phyloP scores from a whole-genome alignment of 139 green algal species.

The Coelastrella sp. region DNA sequence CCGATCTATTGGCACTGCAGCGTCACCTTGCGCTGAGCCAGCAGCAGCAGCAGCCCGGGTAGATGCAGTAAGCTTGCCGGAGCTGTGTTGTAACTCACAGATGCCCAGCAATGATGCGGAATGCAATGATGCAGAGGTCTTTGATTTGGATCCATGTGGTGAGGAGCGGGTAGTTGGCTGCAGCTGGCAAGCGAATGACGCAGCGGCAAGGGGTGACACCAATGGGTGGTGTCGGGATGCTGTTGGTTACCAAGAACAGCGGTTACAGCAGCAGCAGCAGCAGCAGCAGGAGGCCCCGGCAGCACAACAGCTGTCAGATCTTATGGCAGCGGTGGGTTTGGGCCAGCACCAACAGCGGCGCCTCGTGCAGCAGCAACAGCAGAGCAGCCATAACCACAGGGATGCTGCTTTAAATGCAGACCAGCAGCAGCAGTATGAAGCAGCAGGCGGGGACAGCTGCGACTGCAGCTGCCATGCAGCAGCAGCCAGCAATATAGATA shows the following conservation, averaged over 20 bases:
- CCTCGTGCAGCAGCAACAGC: neutral
- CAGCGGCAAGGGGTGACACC: neutral
- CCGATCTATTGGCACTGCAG: neutral
- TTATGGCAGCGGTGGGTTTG: neutral
- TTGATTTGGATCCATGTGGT: constrained; percentile 6
- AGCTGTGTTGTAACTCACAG: no score
- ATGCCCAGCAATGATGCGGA: no score
- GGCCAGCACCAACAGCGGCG: neutral
- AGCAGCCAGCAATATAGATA: neutral
- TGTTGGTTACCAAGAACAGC: neutral
- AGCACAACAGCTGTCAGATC: neutral
- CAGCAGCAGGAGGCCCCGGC: neutral
- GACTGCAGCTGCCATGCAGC: neutral
- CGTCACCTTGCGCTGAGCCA: neutral
- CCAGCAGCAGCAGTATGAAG: constrained; percentile 22
- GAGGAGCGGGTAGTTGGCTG: neutral
- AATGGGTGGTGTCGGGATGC: neutral
- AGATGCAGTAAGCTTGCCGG: no score
- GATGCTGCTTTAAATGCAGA: no score
- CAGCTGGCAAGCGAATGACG: neutral
- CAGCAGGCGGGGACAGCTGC: neutral
- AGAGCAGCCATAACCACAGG: neutral
- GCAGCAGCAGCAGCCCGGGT: neutral
- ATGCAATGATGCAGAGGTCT: neutral
- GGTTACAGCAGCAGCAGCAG: neutral